Evolutionary conservation across 1,284 basidiomycete species (phyloP).

Genomic region (Schizopora paradoxa): DNA sequence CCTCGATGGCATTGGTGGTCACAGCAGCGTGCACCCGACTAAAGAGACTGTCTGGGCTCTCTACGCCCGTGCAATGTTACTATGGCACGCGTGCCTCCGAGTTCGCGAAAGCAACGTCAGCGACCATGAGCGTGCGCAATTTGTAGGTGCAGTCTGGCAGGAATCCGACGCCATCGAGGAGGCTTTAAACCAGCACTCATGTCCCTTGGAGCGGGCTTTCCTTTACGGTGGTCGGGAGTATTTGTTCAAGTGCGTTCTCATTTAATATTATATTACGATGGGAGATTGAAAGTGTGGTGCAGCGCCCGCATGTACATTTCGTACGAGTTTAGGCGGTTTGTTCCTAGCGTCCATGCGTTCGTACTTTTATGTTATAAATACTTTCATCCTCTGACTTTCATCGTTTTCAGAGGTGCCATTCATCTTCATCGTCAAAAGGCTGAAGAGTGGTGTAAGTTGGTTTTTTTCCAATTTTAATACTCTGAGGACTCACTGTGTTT

Average conservation of each 20-base stretch:
- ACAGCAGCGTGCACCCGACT: constrained; percentile 32
- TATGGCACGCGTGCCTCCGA: constrained; percentile 67
- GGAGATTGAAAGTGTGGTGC: constrained; percentile 8
- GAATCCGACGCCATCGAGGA: constrained; percentile 63
- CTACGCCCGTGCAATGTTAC: constrained; percentile 58
- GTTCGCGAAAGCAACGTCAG: constrained; percentile 42
- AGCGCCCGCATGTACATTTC: constrained; percentile 69
- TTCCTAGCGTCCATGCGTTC: constrained; percentile 54
- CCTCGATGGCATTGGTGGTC: constrained; percentile 11
- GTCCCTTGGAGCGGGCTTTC: constrained; percentile 58
- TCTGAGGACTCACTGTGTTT: constrained; percentile 12
- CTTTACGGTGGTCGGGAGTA: constrained; percentile 68
- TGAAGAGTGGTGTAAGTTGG: constrained; percentile 65
- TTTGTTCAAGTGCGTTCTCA: constrained; percentile 60
- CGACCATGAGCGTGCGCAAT: constrained; percentile 51
- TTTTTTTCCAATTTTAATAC: constrained; percentile 7
- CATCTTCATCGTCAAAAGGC: constrained; percentile 56
- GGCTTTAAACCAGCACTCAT: constrained; percentile 58
- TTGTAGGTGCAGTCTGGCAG: constrained; percentile 64
- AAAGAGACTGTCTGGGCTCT: constrained; percentile 71
- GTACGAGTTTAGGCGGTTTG: constrained; percentile 60
- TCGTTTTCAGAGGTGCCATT: constrained; percentile 14
- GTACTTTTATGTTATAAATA: constrained; percentile 1
- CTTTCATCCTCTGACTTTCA: constrained; percentile 6
- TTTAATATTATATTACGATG: constrained; percentile 8